Conservation (phyloP, 2,329 filamentous ascomycete species). For the Pezicula radicicola region DNA sequence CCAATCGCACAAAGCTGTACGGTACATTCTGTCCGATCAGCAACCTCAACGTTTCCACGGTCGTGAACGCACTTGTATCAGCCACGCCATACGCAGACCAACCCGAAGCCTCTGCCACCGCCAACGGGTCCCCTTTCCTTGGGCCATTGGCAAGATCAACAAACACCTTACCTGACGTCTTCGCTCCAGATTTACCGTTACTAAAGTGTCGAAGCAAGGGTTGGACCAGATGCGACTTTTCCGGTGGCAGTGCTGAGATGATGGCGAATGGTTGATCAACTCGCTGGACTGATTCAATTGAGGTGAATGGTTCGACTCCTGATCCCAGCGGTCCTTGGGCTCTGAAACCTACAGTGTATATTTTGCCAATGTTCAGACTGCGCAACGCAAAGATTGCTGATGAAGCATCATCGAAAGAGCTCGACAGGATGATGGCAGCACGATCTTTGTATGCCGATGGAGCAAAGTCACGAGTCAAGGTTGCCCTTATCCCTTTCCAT, state of each 20-base stretch:
- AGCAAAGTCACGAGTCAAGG: slow-evolving; percentile 76
- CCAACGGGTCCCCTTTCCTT: slow-evolving; percentile 65
- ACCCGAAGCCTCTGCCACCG: slow-evolving; percentile 69
- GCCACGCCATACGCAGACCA: slow-evolving; percentile 78
- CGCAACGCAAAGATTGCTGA: slow-evolving; percentile 76
- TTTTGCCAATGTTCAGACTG: slow-evolving; percentile 71
- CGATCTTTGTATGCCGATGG: slow-evolving; percentile 77
- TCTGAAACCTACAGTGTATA: slow-evolving; percentile 82
- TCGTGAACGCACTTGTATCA: slow-evolving; percentile 80
- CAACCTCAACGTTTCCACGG: slow-evolving; percentile 74
- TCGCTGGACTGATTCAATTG: slow-evolving; percentile 76
- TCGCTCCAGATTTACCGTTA: slow-evolving; percentile 32
- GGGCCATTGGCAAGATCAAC: slow-evolving; percentile 68
- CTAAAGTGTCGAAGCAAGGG: slow-evolving; percentile 75
- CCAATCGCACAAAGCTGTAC: slow-evolving; percentile 81
- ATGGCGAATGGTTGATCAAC: slow-evolving; percentile 80
- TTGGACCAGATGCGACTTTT: slow-evolving; percentile 75
- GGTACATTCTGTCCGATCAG: slow-evolving; percentile 84
- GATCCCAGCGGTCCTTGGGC: slow-evolving; percentile 58
- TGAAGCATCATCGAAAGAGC: slow-evolving; percentile 71
- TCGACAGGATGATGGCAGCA: slow-evolving; percentile 72
- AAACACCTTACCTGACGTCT: slow-evolving; percentile 62
- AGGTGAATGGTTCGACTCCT: slow-evolving; percentile 61
- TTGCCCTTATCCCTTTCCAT: slow-evolving; percentile 83
- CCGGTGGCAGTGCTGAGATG: slow-evolving; percentile 73